Percentiles rank a stretch among this genome's conserved stretches.
phyloP scores from a whole-genome alignment of 306 rosid genomes.

The Albizia julibrissin region DNA sequence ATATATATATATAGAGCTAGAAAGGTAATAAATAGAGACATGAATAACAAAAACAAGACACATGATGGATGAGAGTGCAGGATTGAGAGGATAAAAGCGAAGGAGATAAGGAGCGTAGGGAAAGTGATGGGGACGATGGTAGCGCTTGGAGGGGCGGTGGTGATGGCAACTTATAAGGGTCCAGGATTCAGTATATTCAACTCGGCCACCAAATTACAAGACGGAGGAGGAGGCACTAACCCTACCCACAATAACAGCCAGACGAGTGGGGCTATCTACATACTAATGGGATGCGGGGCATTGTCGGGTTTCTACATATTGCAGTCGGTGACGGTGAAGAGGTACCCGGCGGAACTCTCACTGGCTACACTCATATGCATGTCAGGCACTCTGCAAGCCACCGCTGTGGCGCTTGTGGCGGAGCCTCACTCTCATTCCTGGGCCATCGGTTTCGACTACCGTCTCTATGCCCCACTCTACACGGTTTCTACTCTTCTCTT shows the following conservation, averaged over 20 bases:
- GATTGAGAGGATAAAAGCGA: conserved; percentile 54
- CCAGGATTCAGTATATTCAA: conserved; percentile 51
- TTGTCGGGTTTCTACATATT: conserved; percentile 67
- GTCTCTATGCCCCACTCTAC: conserved; percentile 64
- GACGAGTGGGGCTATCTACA: conserved; percentile 49
- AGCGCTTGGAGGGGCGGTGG: conserved; percentile 70
- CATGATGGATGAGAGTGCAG: background rate
- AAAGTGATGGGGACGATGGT: conserved; percentile 69
- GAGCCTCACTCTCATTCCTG: conserved; percentile 55
- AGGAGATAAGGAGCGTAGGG: conserved; percentile 50
- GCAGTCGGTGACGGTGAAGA: conserved; percentile 63
- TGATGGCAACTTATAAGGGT: conserved; percentile 74
- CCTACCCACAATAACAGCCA: conserved; percentile 37
- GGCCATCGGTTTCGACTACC: conserved; percentile 62
- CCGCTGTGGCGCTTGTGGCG: conserved; percentile 49
- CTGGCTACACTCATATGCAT: conserved; percentile 63
- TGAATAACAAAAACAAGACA: background rate
- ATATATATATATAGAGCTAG: too few relatives aligned
- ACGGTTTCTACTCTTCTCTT: conserved; percentile 39
- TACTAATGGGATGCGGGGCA: conserved; percentile 61
- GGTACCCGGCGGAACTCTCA: conserved; percentile 62
- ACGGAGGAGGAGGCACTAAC: background rate
- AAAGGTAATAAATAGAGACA: too few relatives aligned
- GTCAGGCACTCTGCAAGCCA: conserved; percentile 45
- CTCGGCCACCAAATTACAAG: conserved; percentile 24